Evolutionary conservation across 2,329 filamentous ascomycete species (phyloP).

Genomic region (Colletotrichum chlorophyti): DNA sequence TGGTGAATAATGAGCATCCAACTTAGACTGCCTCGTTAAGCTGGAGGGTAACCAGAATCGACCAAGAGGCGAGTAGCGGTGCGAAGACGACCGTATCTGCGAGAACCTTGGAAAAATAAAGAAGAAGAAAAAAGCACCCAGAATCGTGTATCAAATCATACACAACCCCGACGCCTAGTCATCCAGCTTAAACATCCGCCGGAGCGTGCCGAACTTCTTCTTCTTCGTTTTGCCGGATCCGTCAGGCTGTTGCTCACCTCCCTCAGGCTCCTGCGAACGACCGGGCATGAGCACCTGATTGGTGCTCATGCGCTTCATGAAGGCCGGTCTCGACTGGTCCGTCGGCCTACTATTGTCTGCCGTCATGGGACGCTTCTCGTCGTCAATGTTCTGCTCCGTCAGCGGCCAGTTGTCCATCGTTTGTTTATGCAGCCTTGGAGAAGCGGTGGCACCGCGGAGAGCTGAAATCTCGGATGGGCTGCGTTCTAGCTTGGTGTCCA

Average conservation of each 20-base stretch:
- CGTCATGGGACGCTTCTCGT: conserved; percentile 41
- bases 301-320: conserved; percentile 45
- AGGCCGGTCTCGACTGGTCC: conserved; percentile 33
- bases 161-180: conserved; percentile 41
- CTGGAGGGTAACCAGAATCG: too few relatives aligned
- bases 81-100: too few relatives aligned
- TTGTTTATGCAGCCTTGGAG: conserved; percentile 32
- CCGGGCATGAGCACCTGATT: conserved; percentile 35
- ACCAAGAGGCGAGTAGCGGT: too few relatives aligned
- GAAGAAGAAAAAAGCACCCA: neutral
- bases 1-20: too few relatives aligned
- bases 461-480: conserved; percentile 58
- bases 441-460: conserved; percentile 45
- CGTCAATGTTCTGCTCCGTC: conserved; percentile 34
- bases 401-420: conserved; percentile 57
- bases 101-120: neutral
- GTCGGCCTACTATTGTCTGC: conserved; percentile 36
- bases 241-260: conserved; percentile 26
- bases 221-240: conserved; percentile 47
- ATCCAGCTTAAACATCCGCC: conserved; percentile 67
- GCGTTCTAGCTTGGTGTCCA: conserved; percentile 68
- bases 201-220: conserved; percentile 73
- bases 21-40: too few relatives aligned
- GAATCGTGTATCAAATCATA: too few relatives aligned
- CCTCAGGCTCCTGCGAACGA: neutral